Evolutionary conservation across 2,329 filamentous ascomycete genomes (phyloP).

Genomic region (Scedosporium aurantiacum): DNA sequence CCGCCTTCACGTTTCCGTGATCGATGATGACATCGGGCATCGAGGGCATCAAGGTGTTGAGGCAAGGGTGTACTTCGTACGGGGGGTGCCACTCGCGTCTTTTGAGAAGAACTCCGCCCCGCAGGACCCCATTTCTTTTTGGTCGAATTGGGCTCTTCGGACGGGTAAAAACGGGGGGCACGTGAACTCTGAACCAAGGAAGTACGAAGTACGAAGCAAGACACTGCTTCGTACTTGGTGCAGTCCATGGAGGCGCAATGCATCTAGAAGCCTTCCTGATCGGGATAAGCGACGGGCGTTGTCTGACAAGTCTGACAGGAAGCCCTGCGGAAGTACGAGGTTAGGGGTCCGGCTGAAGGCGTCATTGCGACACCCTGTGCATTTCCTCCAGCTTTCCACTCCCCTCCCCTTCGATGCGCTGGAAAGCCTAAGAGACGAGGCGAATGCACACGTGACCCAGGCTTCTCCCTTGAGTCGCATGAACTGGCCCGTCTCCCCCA

Average conservation of each 20-base stretch:
- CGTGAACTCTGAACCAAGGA: not conserved
- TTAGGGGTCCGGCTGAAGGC: not conserved
- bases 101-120: not conserved
- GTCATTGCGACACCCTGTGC: not conserved
- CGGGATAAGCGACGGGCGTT: not conserved
- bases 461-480: not conserved
- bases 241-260: not conserved
- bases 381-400: not conserved
- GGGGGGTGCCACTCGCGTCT: not conserved
- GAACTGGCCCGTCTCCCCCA: no score
- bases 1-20: not conserved
- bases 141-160: not conserved
- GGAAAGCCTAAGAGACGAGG: not conserved
- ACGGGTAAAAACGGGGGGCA: not conserved
- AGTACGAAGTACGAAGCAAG: no score
- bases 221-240: no score
- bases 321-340: not conserved
- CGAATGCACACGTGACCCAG: not conserved
- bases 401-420: no score
- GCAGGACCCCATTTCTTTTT: not conserved
- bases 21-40: not conserved
- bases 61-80: not conserved
- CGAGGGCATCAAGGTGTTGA: no score
- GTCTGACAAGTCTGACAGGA: not conserved
- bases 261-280: slow-evolving; percentile 1